A percentile compares a stretch with the other conserved stretches of the same genome.
Conservation (phyloP, 23 red algal species). For the Cyanidioschyzon merolae region DNA sequence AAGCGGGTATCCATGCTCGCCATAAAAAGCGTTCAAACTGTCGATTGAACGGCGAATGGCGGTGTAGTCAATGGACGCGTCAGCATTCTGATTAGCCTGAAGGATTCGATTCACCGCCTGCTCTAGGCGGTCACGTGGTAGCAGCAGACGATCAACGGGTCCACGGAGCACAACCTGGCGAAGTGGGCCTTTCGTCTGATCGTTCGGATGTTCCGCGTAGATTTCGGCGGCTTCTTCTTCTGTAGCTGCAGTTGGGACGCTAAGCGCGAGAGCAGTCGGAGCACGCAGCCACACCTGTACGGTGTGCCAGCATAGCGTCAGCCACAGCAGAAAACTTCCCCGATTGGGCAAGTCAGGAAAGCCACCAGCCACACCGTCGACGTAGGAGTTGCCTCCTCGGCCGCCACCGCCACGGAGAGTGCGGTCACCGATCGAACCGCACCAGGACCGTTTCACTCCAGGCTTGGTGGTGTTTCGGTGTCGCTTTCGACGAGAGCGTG, state of each 20-base stretch:
- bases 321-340: not conserved
- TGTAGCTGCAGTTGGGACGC: not conserved
- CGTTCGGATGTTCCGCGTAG: not conserved
- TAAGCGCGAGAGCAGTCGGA: too few species aligned
- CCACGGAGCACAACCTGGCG: slow-evolving; percentile 4
- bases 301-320: not conserved
- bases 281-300: too few species aligned
- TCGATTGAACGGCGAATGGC: slow-evolving; percentile 1
- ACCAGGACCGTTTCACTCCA: too few species aligned
- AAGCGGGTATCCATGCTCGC: slow-evolving; percentile 23
- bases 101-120: slow-evolving; percentile 1
- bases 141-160: not conserved
- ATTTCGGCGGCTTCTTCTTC: not conserved
- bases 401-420: not conserved
- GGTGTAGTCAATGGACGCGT: not conserved
- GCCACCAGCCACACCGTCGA: not conserved
- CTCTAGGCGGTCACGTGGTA: not conserved
- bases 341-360: not conserved
- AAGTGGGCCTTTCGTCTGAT: not conserved
- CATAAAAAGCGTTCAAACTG: slow-evolving; percentile 26
- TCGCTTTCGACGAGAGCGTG: too few species aligned
- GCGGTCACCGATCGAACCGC: too few species aligned
- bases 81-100: not conserved
- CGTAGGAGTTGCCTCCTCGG: not conserved
- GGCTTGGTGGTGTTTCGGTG: too few species aligned